Conservation (phyloP, 192 early-diverging fungal species). For the Allomyces arbusculus region DNA sequence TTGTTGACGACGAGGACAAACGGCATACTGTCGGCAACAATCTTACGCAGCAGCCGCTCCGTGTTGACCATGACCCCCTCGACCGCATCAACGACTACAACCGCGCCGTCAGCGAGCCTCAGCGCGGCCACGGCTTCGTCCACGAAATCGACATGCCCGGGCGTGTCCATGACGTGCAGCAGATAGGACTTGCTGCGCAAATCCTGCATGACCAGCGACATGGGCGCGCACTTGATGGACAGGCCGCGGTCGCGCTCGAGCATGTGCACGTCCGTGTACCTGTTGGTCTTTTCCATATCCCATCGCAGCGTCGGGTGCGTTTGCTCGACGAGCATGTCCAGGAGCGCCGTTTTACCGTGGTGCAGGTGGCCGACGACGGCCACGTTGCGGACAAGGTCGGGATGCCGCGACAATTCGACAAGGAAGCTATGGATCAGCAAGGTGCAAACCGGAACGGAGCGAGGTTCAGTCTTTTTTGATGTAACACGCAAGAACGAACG, state of each 20-base stretch:
- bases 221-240: slow-evolving; percentile 82
- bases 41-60: slow-evolving; percentile 60
- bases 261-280: slow-evolving; percentile 84
- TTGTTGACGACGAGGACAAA: slow-evolving; percentile 91
- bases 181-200: slow-evolving; percentile 67
- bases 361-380: slow-evolving; percentile 85
- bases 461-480: no score
- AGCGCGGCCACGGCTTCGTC: slow-evolving; percentile 79
- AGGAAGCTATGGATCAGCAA: slow-evolving; percentile 25
- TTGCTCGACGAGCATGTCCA: slow-evolving; percentile 77
- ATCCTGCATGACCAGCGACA: slow-evolving; percentile 75
- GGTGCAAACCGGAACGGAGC: no score
- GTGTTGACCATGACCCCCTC: slow-evolving; percentile 96
- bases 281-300: slow-evolving; percentile 12
- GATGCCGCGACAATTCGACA: slow-evolving; percentile 58
- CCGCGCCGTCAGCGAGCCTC: slow-evolving; percentile 72
- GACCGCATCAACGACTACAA: slow-evolving; percentile 82
- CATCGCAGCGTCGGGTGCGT: slow-evolving; percentile 41
- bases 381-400: slow-evolving; percentile 69
- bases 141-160: slow-evolving; percentile 87
- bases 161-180: slow-evolving; percentile 82
- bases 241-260: slow-evolving; percentile 76
- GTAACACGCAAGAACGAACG: no score
- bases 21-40: slow-evolving; percentile 53
- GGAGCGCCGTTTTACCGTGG: slow-evolving; percentile 88